Base-by-base conservation (phyloP, 495 filamentous ascomycete species). In the Hypoxylon lienhwacheense region DNA sequence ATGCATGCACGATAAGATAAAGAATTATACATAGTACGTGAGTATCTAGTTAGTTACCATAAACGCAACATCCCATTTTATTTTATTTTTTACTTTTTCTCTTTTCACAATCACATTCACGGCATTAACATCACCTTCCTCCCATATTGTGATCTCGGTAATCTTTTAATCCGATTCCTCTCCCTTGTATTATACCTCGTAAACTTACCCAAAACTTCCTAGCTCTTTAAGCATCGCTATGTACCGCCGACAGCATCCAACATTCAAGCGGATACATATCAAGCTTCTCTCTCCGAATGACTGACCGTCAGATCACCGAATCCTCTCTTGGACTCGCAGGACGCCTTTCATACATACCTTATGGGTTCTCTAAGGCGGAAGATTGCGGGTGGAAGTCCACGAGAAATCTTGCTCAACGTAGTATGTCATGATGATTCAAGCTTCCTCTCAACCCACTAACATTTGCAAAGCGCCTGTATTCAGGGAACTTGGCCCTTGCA, bases 401-500 rank as follows among this genome's bases (percentile, higher is more conserved):
- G 28, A 61, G 65, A 22, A 55, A 65, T 31, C 62, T 66, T 29
- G 6, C 47, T 45, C 63, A 53, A 25, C 40, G 28, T 53, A 45
- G 66, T 66, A 51, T 16, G 57, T 61, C 15, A 22, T 20, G 20
- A 28, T 34, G 22, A 34, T 14, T 28, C 12, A 16, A 1, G 21
- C 20, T 24, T 33, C 21, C 8, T 17, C 15, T 36, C n/a, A 32
- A 32, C 35, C 21, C 6, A 46, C 63, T 69, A 51, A 69, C 55
- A 31, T 35, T 7, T 24, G 15, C 10, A 7, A 57, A 76, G 73
- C 65, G 5, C 68, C 71, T 37, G 59, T 60, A 44, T 73, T 77
- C 34, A 71, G 66, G 24, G 68, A 71, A 44, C 60, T 77, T n/a
- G 67, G 69, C 3, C 61, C 65, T 34, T 66, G 59, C 34, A 56